These are phyloP conservation scores for Aspergillus eucalypticola DNA, from an alignment of 2,329 filamentous ascomycete species.

Conservation along the genomic window DNA sequence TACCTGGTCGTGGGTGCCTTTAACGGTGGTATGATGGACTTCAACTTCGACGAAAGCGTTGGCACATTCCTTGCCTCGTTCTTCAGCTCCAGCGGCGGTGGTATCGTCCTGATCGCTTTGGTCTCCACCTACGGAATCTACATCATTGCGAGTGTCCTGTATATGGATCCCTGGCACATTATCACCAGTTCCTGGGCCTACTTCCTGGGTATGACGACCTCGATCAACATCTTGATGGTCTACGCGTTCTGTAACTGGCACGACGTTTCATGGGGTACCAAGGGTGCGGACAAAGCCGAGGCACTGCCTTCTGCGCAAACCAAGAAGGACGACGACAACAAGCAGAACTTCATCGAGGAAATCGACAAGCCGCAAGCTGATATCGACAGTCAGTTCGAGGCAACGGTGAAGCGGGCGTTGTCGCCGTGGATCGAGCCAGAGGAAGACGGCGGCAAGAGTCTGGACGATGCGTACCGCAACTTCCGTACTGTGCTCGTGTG, in stretches of 20 bases:
- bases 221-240: conserved; percentile 99
- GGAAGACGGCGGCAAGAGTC: conserved; percentile 80
- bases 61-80: conserved; percentile 73
- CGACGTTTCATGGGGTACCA: conserved; percentile 99
- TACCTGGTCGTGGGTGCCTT: conserved; percentile 91
- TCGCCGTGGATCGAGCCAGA: conserved; percentile 75
- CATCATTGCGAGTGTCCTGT: conserved; percentile 94
- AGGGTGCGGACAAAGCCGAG: conserved; percentile 94
- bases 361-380: conserved; percentile 95
- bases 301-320: conserved; percentile 86
- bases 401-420: conserved; percentile 90
- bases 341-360: conserved; percentile 87
- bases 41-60: conserved; percentile 63
- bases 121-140: conserved; percentile 95
- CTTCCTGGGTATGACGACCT: conserved; percentile 79
- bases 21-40: conserved; percentile 56
- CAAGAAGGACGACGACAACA: conserved; percentile 78
- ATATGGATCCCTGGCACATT: conserved; percentile 99
- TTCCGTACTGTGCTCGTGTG: conserved; percentile 96
- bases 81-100: conserved; percentile 71
- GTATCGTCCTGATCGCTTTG: conserved; percentile 91
- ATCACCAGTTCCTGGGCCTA: conserved; percentile 97
- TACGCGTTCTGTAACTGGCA: conserved; percentile 99
- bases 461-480: conserved; percentile 98
- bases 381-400: conserved; percentile 96